These are phyloP conservation scores for Besnoitia besnoiti DNA, from an alignment of 169 alveolate genomes.

Conservation along the genomic window DNA sequence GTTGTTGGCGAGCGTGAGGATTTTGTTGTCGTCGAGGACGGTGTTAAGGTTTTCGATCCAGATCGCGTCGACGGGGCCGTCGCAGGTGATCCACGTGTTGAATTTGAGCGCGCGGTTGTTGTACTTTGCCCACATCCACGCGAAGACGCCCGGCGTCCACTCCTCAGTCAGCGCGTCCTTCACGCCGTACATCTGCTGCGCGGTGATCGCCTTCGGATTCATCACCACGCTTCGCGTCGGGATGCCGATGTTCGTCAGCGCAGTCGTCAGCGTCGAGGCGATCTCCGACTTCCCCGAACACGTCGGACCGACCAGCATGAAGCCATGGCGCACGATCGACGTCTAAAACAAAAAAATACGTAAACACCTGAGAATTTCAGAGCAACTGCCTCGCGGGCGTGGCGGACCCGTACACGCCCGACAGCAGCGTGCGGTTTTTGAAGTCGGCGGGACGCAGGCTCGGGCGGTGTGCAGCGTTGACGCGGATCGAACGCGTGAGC, in stretches of 20 bases:
- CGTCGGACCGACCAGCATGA: constrained; percentile 97
- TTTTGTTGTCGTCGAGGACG: constrained; percentile 95
- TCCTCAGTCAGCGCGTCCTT: constrained; percentile 93
- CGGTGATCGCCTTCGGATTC: constrained; percentile 97
- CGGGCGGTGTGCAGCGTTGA: no score
- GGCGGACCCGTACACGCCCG: no score
- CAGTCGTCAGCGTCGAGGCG: constrained; percentile 90
- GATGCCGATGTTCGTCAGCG: constrained; percentile 83
- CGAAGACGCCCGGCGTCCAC: constrained; percentile 96
- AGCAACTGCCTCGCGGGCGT: no score
- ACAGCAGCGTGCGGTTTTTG: no score
- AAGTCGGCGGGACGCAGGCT: no score
- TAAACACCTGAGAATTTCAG: no score
- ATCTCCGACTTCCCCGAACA: constrained; percentile 97
- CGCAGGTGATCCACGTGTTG: constrained; percentile 95
- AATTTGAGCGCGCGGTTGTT: constrained; percentile 89
- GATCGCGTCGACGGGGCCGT: constrained; percentile 97
- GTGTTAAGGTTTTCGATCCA: constrained; percentile 97
- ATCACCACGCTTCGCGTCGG: constrained; percentile 88
- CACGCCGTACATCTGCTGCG: constrained; percentile 89
- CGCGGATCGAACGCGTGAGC: no score
- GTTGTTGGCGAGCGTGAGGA: constrained; percentile 92
- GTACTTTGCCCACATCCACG: constrained; percentile 94
- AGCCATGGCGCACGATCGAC: constrained; percentile 96
- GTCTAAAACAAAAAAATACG: no score